These are phyloP conservation scores for Euphorbia lathyris DNA, from an alignment of 345 rosid genomes.

Conservation along the genomic window DNA sequence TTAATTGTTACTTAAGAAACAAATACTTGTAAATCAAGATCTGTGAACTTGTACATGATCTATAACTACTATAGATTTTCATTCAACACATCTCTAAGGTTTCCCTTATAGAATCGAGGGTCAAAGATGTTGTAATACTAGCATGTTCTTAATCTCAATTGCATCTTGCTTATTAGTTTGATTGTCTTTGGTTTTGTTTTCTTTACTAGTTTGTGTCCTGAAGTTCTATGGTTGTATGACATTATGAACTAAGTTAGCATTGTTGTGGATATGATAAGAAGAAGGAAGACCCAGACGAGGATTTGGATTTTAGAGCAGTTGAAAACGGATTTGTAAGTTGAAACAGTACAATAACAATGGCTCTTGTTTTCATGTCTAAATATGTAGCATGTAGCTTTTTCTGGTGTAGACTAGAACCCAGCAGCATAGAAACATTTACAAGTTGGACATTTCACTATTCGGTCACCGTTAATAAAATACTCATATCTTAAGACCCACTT, in stretches of 20 bases:
- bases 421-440: background rate
- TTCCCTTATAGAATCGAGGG: background rate
- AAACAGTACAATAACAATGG: too few relatives aligned
- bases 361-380: too few relatives aligned
- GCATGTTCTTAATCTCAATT: too few relatives aligned
- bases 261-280: constrained; percentile 29
- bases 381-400: background rate
- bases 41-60: too few relatives aligned
- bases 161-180: too few relatives aligned
- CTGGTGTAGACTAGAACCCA: background rate
- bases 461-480: background rate
- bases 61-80: too few relatives aligned
- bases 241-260: background rate
- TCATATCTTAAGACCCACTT: background rate
- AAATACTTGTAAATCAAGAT: too few relatives aligned
- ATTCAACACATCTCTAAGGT: too few relatives aligned
- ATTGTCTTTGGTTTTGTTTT: background rate
- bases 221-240: background rate
- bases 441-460: too few relatives aligned
- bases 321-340: too few relatives aligned
- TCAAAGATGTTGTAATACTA: background rate
- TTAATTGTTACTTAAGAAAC: too few relatives aligned
- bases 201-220: background rate
- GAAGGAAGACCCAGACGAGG: constrained; percentile 51
- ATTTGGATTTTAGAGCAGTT: too few relatives aligned